These are phyloP conservation scores for Colletotrichum sp. DNA, from an alignment of 2,329 filamentous ascomycete genomes.

Conservation along the genomic window DNA sequence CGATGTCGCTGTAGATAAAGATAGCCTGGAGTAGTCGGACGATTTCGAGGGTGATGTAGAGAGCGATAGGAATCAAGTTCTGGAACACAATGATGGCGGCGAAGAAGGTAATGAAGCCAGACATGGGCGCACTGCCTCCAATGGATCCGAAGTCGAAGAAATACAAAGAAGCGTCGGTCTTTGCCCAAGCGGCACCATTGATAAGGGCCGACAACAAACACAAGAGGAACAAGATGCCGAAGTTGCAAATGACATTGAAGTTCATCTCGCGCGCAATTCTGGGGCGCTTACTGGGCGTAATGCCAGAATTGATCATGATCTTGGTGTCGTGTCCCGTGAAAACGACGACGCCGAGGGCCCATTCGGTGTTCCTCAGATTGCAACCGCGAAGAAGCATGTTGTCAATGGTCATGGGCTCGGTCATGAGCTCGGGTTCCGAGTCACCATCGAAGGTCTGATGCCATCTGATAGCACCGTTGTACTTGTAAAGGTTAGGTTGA, in stretches of 20 bases:
- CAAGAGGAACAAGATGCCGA: constrained; percentile 86
- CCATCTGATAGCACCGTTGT: constrained; percentile 91
- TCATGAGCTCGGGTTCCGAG: constrained; percentile 75
- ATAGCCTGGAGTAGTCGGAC: constrained; percentile 91
- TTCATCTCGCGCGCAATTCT: constrained; percentile 93
- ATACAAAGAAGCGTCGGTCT: constrained; percentile 74
- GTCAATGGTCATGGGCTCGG: constrained; percentile 92
- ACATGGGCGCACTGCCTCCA: constrained; percentile 74
- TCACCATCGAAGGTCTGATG: constrained; percentile 72
- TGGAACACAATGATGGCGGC: constrained; percentile 94
- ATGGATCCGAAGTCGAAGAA: constrained; percentile 89
- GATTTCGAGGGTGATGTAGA: constrained; percentile 97
- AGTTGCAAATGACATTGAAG: constrained; percentile 97
- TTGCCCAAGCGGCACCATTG: constrained; percentile 82
- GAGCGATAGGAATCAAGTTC: constrained; percentile 97
- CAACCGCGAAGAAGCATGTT: constrained; percentile 93
- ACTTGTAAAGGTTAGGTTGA: constrained; percentile 94
- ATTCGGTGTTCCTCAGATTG: constrained; percentile 93
- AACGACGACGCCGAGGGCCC: constrained; percentile 89
- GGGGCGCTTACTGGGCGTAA: constrained; percentile 92
- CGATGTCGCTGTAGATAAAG: constrained; percentile 95
- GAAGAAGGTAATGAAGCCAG: constrained; percentile 97
- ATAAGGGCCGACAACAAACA: constrained; percentile 86
- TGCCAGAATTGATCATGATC: constrained; percentile 98
- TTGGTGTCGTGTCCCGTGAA: constrained; percentile 98